Percentiles rank a stretch among this genome's conserved stretches.
Evolutionary conservation across 163 green algal species (phyloP).

Genomic region (Scenedesmus sp.): DNA sequence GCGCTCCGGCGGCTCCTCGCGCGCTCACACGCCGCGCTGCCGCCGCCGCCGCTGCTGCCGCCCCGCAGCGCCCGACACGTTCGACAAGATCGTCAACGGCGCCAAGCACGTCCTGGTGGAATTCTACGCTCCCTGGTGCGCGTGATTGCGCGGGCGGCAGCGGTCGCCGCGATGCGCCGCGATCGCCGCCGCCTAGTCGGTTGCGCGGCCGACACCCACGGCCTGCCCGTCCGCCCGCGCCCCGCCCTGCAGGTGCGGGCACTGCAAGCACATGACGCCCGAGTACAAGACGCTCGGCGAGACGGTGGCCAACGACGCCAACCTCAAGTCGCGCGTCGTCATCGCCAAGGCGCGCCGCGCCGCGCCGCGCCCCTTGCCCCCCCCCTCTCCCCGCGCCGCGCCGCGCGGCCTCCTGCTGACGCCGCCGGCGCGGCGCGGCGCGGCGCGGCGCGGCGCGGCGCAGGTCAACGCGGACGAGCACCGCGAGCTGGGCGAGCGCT

Average conservation of each 20-base stretch:
- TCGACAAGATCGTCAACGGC: constrained; percentile 77
- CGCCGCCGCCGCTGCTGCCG: no score
- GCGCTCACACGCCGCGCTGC: no score
- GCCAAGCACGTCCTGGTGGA: constrained; percentile 77
- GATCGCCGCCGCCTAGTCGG: no score
- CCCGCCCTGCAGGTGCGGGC: constrained; percentile 58
- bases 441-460: no score
- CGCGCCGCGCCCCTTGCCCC: no score
- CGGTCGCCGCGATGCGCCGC: not conserved
- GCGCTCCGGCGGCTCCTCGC: no score
- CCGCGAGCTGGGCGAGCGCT: constrained; percentile 73
- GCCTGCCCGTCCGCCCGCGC: no score
- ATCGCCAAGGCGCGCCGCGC: constrained; percentile 69
- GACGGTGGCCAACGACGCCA: constrained; percentile 61
- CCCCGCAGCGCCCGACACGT: constrained; percentile 75
- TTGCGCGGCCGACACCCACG: no score
- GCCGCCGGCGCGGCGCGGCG: no score
- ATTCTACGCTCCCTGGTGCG: constrained; percentile 60
- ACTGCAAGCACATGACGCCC: constrained; percentile 76
- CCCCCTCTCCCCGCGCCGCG: not conserved
- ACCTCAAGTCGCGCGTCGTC: constrained; percentile 73
- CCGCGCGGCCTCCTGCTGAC: not conserved
- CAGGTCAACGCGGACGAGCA: constrained; percentile 84
- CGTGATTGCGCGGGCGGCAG: not conserved
- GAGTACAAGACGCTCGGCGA: constrained; percentile 74